These are phyloP conservation scores for Macroventuria anomochaeta DNA, from an alignment of 2,329 filamentous ascomycete species.

Conservation along the genomic window DNA sequence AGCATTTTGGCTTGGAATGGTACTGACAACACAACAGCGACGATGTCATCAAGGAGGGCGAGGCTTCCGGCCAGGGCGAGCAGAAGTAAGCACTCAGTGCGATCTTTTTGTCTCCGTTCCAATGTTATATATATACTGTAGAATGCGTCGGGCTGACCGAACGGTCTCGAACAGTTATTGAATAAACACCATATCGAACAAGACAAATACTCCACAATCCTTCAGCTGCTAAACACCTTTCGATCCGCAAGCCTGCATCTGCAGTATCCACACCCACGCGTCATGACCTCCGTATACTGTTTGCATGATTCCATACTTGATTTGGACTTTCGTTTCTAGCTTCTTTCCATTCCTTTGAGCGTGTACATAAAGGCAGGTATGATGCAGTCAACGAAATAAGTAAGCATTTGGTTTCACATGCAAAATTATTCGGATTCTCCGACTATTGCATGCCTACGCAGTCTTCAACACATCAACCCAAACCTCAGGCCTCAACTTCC, in stretches of 20 bases:
- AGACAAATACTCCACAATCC: neutral
- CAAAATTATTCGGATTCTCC: too few relatives aligned
- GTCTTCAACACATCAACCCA: conserved; percentile 51
- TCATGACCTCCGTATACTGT: neutral
- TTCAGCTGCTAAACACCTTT: neutral
- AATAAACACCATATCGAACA: conserved; percentile 8
- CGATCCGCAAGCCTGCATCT: neutral
- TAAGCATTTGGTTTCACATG: neutral
- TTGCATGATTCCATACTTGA: neutral
- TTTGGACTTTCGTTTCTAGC: neutral
- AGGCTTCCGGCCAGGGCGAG: conserved; percentile 69
- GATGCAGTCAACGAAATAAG: neutral
- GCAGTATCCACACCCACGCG: neutral
- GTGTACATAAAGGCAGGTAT: neutral
- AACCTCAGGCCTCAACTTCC: conserved; percentile 43
- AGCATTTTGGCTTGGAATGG: too few relatives aligned
- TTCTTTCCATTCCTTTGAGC: neutral
- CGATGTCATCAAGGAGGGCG: conserved; percentile 75
- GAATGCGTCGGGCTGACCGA: conserved; percentile 25
- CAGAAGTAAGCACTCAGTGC: conserved; percentile 37
- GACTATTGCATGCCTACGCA: neutral
- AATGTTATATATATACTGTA: conserved; percentile 22
- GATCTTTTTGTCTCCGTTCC: conserved; percentile 19
- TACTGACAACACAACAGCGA: conserved; percentile 62
- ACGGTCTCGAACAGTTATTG: conserved; percentile 26